Evolutionary conservation across 768 basidiomycete genomes (phyloP), one percentile per base, ranked within the genome.

Genomic region (Lentinula aciculospora): DNA sequence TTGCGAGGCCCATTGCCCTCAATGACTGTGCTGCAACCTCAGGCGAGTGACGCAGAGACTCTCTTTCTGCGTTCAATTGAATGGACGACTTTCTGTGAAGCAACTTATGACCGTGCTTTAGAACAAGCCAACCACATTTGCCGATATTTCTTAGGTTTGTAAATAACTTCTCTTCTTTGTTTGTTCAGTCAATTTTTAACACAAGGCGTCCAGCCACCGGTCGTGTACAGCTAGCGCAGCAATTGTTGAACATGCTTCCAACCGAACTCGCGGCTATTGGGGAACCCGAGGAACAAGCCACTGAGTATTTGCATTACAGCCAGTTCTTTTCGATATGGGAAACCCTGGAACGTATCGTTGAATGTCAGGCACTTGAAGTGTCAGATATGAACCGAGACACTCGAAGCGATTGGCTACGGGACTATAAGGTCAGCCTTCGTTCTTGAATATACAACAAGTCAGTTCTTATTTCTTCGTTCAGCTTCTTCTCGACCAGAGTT

Each of bases 101-200:
- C 79, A 4, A 98, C 95, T 1, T 85, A 87, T 61, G 73, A 77
- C 10, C 85, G 85, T 5, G 95, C 94, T 0, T 73, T 98, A 8
- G 84, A 89, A 65, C 92, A 94, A 65, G 86, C 92, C 1, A 95
- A 95, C 58, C 86, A 89, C 39, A 89, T 97, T 58, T 67, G 94
- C 57, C 85, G 95, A 15, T 94, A 93, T 67, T 92, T 97, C 76
- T 81, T 98, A 23, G 85, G 95, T 94, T 66, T 29, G 84, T 49
- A 15, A 13, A 15, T 10, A 17, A 7, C 21, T 31, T 39, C 31
- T 28, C 25, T 32, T n/a, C 34, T 13, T 21, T 34, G 10, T 19
- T 51, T 12, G 5, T 54, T 65, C 23, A 66, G 42, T 44, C 21
- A 8, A 44, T 21, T 7, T 21, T n/a, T n/a, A 6, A 44, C 2